Conservation (phyloP, 129 eudicot species). For the Flaveria linearis region DNA sequence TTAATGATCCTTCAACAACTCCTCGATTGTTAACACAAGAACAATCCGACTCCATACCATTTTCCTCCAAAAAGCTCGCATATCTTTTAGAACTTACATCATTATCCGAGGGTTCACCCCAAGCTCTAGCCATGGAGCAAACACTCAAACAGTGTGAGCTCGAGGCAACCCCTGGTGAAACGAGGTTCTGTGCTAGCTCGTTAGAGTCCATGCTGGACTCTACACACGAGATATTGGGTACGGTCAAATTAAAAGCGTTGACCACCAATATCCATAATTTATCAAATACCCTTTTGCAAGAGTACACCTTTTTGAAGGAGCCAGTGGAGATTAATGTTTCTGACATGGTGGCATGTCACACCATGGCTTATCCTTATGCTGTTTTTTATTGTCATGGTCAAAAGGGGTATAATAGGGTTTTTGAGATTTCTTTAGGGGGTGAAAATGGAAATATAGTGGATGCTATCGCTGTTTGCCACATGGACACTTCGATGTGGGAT, state of each 20-base stretch:
- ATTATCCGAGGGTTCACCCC: constrained; percentile 25
- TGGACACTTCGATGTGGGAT: constrained; percentile 43
- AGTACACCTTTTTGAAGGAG: constrained; percentile 39
- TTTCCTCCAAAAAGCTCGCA: constrained; percentile 31
- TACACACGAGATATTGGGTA: constrained; percentile 34
- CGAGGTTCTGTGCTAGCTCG: constrained; percentile 41
- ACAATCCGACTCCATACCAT: constrained; percentile 37
- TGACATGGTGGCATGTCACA: constrained; percentile 44
- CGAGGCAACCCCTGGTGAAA: constrained; percentile 26
- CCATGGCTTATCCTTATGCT: constrained; percentile 45
- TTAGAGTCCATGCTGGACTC: constrained; percentile 40
- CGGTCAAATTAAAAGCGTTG: constrained; percentile 27
- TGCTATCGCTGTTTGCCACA: constrained; percentile 46
- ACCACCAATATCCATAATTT: constrained; percentile 37
- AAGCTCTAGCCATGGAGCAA: constrained; percentile 36
- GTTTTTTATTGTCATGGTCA: constrained; percentile 43
- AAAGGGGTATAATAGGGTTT: constrained; percentile 40
- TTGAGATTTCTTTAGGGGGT: constrained; percentile 38
- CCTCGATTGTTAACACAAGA: constrained; percentile 45
- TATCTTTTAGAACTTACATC: constrained; percentile 24
- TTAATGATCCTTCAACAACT: constrained; percentile 46
- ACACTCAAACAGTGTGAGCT: constrained; percentile 44
- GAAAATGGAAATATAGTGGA: constrained; percentile 40
- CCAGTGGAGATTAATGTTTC: constrained; percentile 31
- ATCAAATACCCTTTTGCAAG: constrained; percentile 33